Evolutionary conservation across 371 early-diverging fungal genomes (phyloP), one percentile per base, ranked within the genome.

Genomic region (Dipsacomyces acuminosporus): DNA sequence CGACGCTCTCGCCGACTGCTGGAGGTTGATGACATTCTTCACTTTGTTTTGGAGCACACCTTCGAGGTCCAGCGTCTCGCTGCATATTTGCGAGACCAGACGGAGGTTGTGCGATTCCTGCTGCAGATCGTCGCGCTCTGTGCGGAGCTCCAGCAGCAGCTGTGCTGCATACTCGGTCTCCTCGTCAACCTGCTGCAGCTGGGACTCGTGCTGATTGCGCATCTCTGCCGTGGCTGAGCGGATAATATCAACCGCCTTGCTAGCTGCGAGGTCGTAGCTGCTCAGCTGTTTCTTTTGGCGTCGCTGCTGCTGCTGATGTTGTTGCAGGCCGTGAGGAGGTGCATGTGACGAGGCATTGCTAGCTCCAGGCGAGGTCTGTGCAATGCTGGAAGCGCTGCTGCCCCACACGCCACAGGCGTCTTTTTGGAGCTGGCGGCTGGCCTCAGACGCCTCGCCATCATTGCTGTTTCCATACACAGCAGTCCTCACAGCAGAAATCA

Each of bases 71-170:
- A 15, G 19, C 33, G 8, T 45, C 61, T 4, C 25, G 23, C 2
- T 18, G 45, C 47, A 52, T 41, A 55, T 22, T 13, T 9, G 36
- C 6, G 26, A 43, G 2, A 59, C 40, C 5, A 11, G 38, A 11
- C 36, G 24, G 21, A 41, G 23, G 13, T 22, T 40, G 13, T 8
- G 24, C 1, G 56, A 56, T 8, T 36, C 26, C 20, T 14, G 23
- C 26, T 48, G 22, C 30, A 54, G 51, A 9, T 43, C 17, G 25
- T 59, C 70, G 44, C 60, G 59, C 51, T 70, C 70, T 0, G 46
- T n/a, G 6, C 65, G 44, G 22, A 70, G 53, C 49, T 70, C 70
- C 24, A 64, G 47, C 36, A 70, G 60, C 49, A 70, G 53, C 51
- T 48, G 41, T 17, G 70, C 64, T 2, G 70, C 70, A 19, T 56